Base-by-base conservation (phyloP, 768 basidiomycete genomes). In the Plicaturopsis crispa region DNA sequence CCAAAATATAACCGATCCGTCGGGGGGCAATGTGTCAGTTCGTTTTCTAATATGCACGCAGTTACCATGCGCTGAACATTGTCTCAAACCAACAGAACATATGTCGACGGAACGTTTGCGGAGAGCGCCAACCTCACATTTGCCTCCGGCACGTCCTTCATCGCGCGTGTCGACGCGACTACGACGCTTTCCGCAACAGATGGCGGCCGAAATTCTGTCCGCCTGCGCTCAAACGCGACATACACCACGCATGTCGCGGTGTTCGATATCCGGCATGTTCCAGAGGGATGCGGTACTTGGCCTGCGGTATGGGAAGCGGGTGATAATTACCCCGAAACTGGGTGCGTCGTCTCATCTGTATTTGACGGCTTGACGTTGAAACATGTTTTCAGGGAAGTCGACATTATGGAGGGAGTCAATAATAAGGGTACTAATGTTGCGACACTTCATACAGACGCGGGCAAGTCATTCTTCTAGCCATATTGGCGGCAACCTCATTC, bases 121-220 rank as follows among this genome's bases (percentile, higher is more conserved):
- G 24, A 41, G 61, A 99, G 98, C 23, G 84, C 87, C 35, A 97
- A 54, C 48, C 79, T 73, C 39, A 83, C 49, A 32, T 47, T 45
- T 17, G 56, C 37, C 24, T 45, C 41, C 13, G 54, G 51, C 14
- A 56, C 47, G 12, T n/a, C 50, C 10, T 60, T 60, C 33, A 13
- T 61, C 34, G 32, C 62, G 38, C 55, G 61, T 2, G 55, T 55
- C 2, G 60, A 61, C 34, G 13, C 59, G 36, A 45, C 36, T 1
- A 49, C 54, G 1, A 38, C 48, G 38, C 48, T 61, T 28, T 14
- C 18, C 14, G 39, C 49, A 1, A 46, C 37, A 14, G 48, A 48
- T 19, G 45, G 47, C 3, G 60, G 60, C 2, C 47, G 60, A 34
- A 52, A 52, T 14, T 60, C 58, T 5, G 47, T 62, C 24, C 48